phyloP scores from a whole-genome alignment of 2,329 filamentous ascomycete species.

The Penicillium sp. region DNA sequence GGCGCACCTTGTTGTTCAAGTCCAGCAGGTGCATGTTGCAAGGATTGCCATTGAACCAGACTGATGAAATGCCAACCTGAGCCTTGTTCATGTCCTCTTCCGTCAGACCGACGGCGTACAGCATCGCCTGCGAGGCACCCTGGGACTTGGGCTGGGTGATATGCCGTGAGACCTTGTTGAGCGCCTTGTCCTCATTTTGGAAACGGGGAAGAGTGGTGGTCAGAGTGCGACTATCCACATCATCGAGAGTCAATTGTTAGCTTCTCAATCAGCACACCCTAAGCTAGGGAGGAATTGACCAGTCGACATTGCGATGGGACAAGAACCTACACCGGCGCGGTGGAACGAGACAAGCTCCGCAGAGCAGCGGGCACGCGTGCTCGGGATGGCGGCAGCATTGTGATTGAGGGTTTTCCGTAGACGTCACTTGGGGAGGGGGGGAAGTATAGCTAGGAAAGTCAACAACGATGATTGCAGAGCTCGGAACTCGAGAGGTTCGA shows the following conservation, averaged over 20 bases:
- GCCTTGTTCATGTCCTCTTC: constrained; percentile 91
- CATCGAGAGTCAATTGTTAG: background rate
- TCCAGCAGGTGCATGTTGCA: constrained; percentile 99
- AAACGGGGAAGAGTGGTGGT: constrained; percentile 44
- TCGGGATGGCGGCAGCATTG: constrained; percentile 21
- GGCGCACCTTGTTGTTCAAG: constrained; percentile 70
- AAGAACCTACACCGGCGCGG: constrained; percentile 14
- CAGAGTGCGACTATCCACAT: constrained; percentile 26
- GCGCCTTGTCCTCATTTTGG: constrained; percentile 43
- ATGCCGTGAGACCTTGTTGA: constrained; percentile 76
- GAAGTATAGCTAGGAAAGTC: constrained; percentile 9
- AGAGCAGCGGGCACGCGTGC: constrained; percentile 24
- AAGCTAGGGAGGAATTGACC: background rate
- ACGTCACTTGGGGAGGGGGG: constrained; percentile 1
- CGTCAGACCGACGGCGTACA: constrained; percentile 86
- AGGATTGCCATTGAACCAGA: constrained; percentile 97
- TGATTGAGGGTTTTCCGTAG: constrained; percentile 1
- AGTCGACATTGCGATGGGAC: background rate
- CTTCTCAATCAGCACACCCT: constrained; percentile 1
- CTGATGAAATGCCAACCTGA: constrained; percentile 94
- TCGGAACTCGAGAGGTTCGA: constrained; percentile 9
- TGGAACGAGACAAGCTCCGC: constrained; percentile 19
- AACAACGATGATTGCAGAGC: background rate
- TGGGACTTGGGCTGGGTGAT: constrained; percentile 98
- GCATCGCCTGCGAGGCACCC: constrained; percentile 97